Percentiles rank a stretch among this genome's conserved stretches.
phyloP scores from a whole-genome alignment of 2,329 filamentous ascomycete genomes.

The Fusarium sp. region DNA sequence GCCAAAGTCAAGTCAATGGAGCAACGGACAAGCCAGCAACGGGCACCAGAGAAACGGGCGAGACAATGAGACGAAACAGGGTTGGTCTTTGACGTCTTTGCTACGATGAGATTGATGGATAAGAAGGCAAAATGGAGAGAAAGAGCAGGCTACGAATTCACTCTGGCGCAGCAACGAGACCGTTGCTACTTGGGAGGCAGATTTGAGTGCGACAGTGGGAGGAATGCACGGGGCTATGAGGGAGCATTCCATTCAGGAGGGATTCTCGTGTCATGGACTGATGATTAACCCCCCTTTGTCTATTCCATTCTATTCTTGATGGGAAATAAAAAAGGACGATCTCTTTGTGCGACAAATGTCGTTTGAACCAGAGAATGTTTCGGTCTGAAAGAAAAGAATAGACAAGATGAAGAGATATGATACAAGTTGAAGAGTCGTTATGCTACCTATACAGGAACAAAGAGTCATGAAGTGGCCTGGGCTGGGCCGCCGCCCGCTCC shows the following conservation, averaged over 20 bases:
- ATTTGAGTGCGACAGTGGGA: slow-evolving; percentile 41
- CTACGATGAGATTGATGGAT: slow-evolving; percentile 10
- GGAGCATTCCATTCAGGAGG: slow-evolving; percentile 50
- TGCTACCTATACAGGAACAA: not conserved
- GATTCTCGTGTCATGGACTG: slow-evolving; percentile 36
- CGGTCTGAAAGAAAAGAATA: not conserved
- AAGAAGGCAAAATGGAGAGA: slow-evolving; percentile 14
- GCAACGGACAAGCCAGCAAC: slow-evolving; percentile 43
- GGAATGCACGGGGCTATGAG: slow-evolving; percentile 51
- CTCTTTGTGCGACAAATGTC: slow-evolving; percentile 28
- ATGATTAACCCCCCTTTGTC: slow-evolving; percentile 36
- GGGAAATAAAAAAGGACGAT: slow-evolving; percentile 28
- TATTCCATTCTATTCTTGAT: slow-evolving; percentile 8
- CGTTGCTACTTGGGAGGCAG: slow-evolving; percentile 40
- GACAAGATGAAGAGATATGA: not conserved
- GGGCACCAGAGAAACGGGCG: slow-evolving; percentile 46
- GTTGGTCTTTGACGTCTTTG: slow-evolving; percentile 22
- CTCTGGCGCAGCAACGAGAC: slow-evolving; percentile 46
- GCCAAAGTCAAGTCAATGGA: slow-evolving; percentile 47
- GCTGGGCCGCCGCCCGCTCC: not conserved
- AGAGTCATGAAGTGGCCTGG: slow-evolving; percentile 6
- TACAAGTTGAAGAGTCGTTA: slow-evolving; percentile 1
- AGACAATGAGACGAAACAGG: slow-evolving; percentile 42
- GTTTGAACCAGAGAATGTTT: slow-evolving; percentile 9
- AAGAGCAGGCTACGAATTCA: slow-evolving; percentile 43